Base-by-base conservation (phyloP, 1,284 basidiomycete genomes). In the Microbotryum violaceum region DNA sequence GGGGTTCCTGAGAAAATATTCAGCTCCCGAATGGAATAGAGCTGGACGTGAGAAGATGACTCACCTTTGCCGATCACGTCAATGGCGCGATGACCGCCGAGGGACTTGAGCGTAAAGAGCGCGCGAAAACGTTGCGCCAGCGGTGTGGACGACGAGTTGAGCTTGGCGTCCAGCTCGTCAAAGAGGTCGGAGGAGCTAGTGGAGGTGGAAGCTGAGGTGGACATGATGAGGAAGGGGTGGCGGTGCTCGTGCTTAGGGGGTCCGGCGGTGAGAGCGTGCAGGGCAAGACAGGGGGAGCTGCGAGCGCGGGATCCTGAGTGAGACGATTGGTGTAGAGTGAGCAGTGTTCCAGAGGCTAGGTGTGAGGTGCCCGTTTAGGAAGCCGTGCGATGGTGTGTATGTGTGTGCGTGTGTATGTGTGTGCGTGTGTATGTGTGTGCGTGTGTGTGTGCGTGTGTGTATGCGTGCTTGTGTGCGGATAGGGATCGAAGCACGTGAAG, bases 101-200 rank as follows among this genome's bases (percentile, higher is more conserved):
- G 78, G 1, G 88, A 84, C 76, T 96, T 97, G 64, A 99, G 80
- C 46, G 93, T 89, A 77, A 99, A 99, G 9, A 99, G 79, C 0
- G 93, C 86, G 48, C 96, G 80, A 74, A 97, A 99, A 57, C 94
- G 81, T 72, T 87, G 86, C 72, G 96, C 91, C 21, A 99, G 81
- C 3, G 88, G 84, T 0, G 86, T 83, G 59, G 82, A 79, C 57
- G 87, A 85, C 1, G 84, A 79, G 75, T 94, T 93, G 74, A 93
- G 83, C 52, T 96, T 82, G 20, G 80, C 79, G 73, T 86, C 82
- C 67, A 91, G 83, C n/a, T 65, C 59, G 31, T 62, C 45, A 33
- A 74, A 82, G 62, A 85, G 60, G 23, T 62, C 61, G 23, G 60
- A 44, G 25, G 37, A 18, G 23, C 52, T 49, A 20, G 50, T 23